Conservation (phyloP, 2,329 filamentous ascomycete species). For the Akanthomyces muscarius region DNA sequence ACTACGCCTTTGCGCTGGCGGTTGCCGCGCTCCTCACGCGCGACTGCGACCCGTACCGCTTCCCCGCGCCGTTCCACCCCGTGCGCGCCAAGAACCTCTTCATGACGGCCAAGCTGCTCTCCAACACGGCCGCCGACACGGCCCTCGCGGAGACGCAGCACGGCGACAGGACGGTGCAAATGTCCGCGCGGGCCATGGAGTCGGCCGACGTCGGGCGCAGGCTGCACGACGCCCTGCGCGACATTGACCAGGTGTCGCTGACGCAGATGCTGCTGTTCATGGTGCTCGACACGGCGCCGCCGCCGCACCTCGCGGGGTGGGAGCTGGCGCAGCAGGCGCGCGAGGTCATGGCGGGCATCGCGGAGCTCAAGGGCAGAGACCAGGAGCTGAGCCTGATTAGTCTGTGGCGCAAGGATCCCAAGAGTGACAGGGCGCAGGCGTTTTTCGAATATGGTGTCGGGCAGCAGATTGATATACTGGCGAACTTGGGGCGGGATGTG, state of each 20-base stretch:
- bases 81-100: slow-evolving; percentile 49
- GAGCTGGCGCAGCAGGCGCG: slow-evolving; percentile 40
- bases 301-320: slow-evolving; percentile 44
- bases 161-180: slow-evolving; percentile 25
- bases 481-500: slow-evolving; percentile 38
- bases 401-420: slow-evolving; percentile 41
- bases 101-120: slow-evolving; percentile 48
- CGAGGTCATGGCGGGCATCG: slow-evolving; percentile 47
- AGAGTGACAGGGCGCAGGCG: slow-evolving; percentile 34
- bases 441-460: slow-evolving; percentile 51
- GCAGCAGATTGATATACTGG: slow-evolving; percentile 44
- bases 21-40: slow-evolving; percentile 46
- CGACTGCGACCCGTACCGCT: slow-evolving; percentile 47
- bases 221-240: slow-evolving; percentile 32
- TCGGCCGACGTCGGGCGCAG: slow-evolving; percentile 23
- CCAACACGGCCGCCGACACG: slow-evolving; percentile 43
- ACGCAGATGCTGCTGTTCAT: slow-evolving; percentile 51
- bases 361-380: slow-evolving; percentile 42
- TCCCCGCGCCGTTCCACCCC: slow-evolving; percentile 47
- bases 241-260: slow-evolving; percentile 50
- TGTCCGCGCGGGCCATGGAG: slow-evolving; percentile 4
- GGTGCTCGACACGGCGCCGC: slow-evolving; percentile 39
- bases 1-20: slow-evolving; percentile 42
- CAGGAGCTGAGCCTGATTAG: slow-evolving; percentile 41
- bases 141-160: slow-evolving; percentile 26